Percentiles rank a stretch among this genome's conserved stretches.
phyloP scores from a whole-genome alignment of 306 rosid species.

The Benincasa hispida region DNA sequence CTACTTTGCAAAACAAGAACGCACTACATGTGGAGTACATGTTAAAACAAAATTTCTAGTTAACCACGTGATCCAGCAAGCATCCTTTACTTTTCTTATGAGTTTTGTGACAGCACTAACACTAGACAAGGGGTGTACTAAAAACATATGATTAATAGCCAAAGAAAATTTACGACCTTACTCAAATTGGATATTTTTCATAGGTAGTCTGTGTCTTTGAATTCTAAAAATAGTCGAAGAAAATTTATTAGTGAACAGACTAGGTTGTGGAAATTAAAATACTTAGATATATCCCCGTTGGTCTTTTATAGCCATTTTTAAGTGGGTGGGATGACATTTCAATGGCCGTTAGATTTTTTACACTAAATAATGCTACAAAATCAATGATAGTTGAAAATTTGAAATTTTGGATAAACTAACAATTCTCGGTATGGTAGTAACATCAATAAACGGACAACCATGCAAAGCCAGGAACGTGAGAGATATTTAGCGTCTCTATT shows the following conservation, averaged over 20 bases:
- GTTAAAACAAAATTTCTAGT: background rate
- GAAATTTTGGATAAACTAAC: background rate
- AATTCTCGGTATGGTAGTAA: background rate
- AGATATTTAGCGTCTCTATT: background rate
- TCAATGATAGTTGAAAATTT: background rate
- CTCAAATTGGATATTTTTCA: too few relatives aligned
- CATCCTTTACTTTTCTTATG: background rate
- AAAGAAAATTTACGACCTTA: too few relatives aligned
- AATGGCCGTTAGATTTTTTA: background rate
- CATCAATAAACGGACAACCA: background rate
- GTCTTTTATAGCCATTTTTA: background rate
- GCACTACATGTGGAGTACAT: background rate
- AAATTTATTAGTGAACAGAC: background rate
- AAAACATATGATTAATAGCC: background rate
- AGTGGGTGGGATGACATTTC: background rate
- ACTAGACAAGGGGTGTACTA: background rate
- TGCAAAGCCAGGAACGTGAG: background rate
- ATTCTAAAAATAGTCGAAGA: too few relatives aligned
- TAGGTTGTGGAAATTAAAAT: background rate
- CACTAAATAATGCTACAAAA: background rate
- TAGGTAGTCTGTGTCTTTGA: background rate
- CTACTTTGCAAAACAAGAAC: background rate
- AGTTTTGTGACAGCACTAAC: background rate
- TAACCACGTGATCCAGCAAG: background rate
- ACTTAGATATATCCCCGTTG: background rate